Evolutionary conservation across 805 yeast genomes (phyloP).

Genomic region (Groenewaldozyma tartarivorans): DNA sequence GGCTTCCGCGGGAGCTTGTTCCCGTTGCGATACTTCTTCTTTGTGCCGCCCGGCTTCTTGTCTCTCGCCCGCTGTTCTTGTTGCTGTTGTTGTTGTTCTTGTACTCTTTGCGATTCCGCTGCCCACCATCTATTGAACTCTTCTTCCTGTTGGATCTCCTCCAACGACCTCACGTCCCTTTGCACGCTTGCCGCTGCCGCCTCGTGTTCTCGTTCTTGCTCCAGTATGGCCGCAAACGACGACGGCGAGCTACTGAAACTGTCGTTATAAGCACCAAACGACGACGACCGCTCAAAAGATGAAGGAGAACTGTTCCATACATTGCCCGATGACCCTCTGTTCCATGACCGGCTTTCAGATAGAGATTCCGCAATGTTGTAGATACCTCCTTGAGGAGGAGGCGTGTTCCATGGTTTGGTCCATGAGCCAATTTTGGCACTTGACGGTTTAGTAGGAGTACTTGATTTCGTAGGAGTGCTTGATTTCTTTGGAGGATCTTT

Average conservation of each 20-base stretch:
- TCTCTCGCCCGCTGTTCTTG: background rate
- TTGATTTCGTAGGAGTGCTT: too few relatives aligned
- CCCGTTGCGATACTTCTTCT: too few relatives aligned
- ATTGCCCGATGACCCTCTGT: too few relatives aligned
- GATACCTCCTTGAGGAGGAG: too few relatives aligned
- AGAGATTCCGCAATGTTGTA: too few relatives aligned
- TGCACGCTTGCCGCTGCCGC: conserved; percentile 30
- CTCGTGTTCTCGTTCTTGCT: conserved; percentile 33
- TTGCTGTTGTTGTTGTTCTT: conserved; percentile 1
- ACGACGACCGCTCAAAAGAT: background rate
- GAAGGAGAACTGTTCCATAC: background rate
- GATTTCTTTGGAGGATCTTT: too few relatives aligned
- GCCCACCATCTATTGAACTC: conserved; percentile 87
- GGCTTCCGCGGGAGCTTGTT: too few relatives aligned
- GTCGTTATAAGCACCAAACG: background rate
- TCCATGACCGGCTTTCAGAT: too few relatives aligned
- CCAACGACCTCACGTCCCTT: conserved; percentile 32
- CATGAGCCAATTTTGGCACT: too few relatives aligned
- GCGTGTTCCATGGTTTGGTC: conserved; percentile 3
- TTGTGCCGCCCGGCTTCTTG: background rate
- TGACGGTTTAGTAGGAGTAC: too few relatives aligned
- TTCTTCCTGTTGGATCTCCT: conserved; percentile 71
- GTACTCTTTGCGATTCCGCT: conserved; percentile 36
- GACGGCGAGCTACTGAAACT: conserved; percentile 3
- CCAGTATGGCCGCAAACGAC: conserved; percentile 21